phyloP scores from a whole-genome alignment of 1,139 yeast genomes.

The Magnusiomyces clavatus region DNA sequence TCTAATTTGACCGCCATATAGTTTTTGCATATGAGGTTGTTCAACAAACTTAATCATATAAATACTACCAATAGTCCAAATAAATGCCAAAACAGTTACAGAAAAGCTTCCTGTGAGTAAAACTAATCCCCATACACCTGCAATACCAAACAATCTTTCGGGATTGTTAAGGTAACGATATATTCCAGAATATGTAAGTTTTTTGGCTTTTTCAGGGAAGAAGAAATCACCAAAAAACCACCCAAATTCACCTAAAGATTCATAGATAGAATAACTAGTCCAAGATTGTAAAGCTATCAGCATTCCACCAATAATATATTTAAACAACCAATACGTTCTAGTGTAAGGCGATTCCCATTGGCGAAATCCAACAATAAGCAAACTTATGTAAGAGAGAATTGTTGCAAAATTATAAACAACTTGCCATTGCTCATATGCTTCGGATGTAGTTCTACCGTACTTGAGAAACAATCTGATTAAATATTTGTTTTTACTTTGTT shows the following conservation, averaged over 20 bases:
- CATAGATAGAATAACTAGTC: conserved; percentile 65
- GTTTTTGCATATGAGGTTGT: conserved; percentile 69
- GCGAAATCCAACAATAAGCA: conserved; percentile 31
- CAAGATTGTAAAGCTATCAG: conserved; percentile 57
- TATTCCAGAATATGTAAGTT: conserved; percentile 71
- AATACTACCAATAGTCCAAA: conserved; percentile 67
- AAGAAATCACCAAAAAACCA: conserved; percentile 91
- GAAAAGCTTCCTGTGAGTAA: conserved; percentile 54
- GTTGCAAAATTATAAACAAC: conserved; percentile 50
- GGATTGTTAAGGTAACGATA: conserved; percentile 82
- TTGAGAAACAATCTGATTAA: conserved; percentile 64
- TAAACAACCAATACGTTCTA: conserved; percentile 39
- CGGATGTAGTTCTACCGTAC: conserved; percentile 57
- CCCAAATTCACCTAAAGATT: conserved; percentile 75
- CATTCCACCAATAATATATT: conserved; percentile 49
- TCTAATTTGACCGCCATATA: conserved; percentile 55
- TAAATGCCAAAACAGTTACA: conserved; percentile 47
- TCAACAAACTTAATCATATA: conserved; percentile 67
- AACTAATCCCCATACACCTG: conserved; percentile 77
- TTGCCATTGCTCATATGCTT: conserved; percentile 74
- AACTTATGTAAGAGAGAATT: conserved; percentile 38
- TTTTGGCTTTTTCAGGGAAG: conserved; percentile 44
- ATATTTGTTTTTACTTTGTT: conserved; percentile 55
- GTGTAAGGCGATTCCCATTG: conserved; percentile 33
- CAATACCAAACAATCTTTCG: conserved; percentile 71